These are phyloP conservation scores for Sugiyamaella lignohabitans DNA, from an alignment of 805 yeast genomes.

Conservation along the genomic window DNA sequence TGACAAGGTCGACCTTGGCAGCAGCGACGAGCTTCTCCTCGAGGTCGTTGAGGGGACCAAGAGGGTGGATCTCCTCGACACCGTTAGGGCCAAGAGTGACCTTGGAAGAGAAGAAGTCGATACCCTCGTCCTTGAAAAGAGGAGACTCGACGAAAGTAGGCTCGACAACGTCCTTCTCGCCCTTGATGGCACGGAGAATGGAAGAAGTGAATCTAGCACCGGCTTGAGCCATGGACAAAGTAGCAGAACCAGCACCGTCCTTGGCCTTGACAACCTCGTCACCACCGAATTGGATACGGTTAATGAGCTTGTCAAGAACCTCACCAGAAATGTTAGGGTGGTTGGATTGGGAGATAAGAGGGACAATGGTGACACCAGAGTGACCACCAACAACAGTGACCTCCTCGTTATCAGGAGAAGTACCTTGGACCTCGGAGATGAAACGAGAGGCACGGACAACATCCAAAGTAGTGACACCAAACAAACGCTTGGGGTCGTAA, in stretches of 20 bases:
- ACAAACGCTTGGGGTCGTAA: conserved; percentile 84
- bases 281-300: conserved; percentile 94
- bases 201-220: conserved; percentile 76
- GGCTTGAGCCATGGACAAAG: conserved; percentile 93
- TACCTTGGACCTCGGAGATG: conserved; percentile 59
- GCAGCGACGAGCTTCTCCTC: conserved; percentile 78
- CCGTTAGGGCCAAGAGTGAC: conserved; percentile 92
- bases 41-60: conserved; percentile 67
- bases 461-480: conserved; percentile 95
- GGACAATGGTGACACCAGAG: conserved; percentile 94
- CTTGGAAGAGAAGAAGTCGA: conserved; percentile 92
- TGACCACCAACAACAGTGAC: conserved; percentile 95
- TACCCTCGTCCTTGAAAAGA: conserved; percentile 79
- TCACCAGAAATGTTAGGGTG: conserved; percentile 56
- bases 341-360: conserved; percentile 78
- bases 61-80: conserved; percentile 70
- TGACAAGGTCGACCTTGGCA: conserved; percentile 79
- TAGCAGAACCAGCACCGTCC: conserved; percentile 92
- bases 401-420: conserved; percentile 70
- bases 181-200: conserved; percentile 36
- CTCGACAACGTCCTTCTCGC: conserved; percentile 43
- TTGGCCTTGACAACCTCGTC: conserved; percentile 96
- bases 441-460: conserved; percentile 85
- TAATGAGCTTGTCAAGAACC: conserved; percentile 56
- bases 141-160: conserved; percentile 61